Conservation (phyloP, 1,284 basidiomycete species). For the Sparassis latifolia region DNA sequence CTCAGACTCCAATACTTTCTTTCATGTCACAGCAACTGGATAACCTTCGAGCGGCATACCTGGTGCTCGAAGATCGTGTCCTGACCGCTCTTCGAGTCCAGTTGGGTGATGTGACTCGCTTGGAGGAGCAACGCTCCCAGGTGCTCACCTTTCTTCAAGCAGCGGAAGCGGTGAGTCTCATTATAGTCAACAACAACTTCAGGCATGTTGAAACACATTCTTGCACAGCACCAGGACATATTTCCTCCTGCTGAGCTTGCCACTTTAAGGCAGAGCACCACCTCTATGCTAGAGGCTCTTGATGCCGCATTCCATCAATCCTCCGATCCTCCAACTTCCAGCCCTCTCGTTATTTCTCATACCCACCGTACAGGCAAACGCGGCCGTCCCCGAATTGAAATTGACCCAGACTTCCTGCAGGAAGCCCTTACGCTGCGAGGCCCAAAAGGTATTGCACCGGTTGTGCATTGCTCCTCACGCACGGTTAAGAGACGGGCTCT, state of each 20-base stretch:
- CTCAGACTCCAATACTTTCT: neutral
- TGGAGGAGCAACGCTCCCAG: neutral
- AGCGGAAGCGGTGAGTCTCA: neutral
- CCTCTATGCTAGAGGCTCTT: neutral
- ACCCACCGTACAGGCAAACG: neutral
- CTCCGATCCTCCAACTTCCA: neutral
- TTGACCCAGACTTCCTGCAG: neutral
- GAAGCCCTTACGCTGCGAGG: neutral
- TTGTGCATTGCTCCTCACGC: neutral
- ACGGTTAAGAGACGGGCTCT: neutral
- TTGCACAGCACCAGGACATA: neutral
- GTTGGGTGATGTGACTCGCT: neutral
- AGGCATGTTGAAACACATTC: neutral
- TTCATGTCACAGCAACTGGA: neutral
- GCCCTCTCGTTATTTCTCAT: neutral
- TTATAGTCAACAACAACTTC: neutral
- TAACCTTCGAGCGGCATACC: neutral
- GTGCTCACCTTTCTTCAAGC: neutral
- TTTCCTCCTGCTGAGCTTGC: neutral
- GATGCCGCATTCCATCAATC: neutral
- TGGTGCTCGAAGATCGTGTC: neutral
- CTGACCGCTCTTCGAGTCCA: neutral
- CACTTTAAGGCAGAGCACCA: neutral
- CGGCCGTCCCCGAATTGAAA: neutral
- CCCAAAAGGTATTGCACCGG: neutral